These are phyloP conservation scores for Leonotis leonurus DNA, from an alignment of 257 asterid species.

Conservation along the genomic window DNA sequence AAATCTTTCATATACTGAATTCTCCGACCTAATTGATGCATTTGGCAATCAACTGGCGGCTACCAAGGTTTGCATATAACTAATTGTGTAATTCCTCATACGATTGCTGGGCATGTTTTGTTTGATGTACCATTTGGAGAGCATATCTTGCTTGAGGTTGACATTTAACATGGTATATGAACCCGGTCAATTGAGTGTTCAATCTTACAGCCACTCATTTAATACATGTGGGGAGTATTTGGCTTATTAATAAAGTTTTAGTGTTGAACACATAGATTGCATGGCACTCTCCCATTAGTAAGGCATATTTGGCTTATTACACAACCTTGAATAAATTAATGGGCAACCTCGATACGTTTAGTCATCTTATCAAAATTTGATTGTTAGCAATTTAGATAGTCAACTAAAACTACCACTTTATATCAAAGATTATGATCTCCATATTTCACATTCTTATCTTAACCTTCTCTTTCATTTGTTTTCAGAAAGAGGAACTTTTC, in stretches of 20 bases:
- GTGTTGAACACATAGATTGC: too few relatives aligned
- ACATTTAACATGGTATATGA: not conserved
- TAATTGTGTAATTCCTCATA: conserved; percentile 1
- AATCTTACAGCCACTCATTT: not conserved
- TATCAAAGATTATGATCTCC: not conserved
- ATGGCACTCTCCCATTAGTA: too few relatives aligned
- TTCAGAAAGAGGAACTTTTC: conserved; percentile 91
- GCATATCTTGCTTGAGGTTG: conserved; percentile 2
- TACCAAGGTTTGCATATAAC: conserved; percentile 51
- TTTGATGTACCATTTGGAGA: conserved; percentile 6
- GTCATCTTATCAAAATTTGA: too few relatives aligned
- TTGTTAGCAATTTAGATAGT: too few relatives aligned
- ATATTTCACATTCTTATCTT: conserved; percentile 13
- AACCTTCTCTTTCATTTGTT: conserved; percentile 16
- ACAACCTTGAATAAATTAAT: too few relatives aligned
- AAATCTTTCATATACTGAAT: conserved; percentile 62
- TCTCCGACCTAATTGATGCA: conserved; percentile 76
- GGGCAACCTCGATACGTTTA: too few relatives aligned
- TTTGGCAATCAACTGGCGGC: conserved; percentile 92
- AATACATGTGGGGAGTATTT: not conserved
- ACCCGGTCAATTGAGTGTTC: not conserved
- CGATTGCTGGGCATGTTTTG: not conserved
- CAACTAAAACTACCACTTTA: conserved; percentile 3
- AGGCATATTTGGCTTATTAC: too few relatives aligned
- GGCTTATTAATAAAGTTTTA: too few relatives aligned